Percentiles rank a stretch among this genome's conserved stretches.
Evolutionary conservation across 1,284 basidiomycete genomes (phyloP).

Genomic region (Fistulinella cinereoalba): DNA sequence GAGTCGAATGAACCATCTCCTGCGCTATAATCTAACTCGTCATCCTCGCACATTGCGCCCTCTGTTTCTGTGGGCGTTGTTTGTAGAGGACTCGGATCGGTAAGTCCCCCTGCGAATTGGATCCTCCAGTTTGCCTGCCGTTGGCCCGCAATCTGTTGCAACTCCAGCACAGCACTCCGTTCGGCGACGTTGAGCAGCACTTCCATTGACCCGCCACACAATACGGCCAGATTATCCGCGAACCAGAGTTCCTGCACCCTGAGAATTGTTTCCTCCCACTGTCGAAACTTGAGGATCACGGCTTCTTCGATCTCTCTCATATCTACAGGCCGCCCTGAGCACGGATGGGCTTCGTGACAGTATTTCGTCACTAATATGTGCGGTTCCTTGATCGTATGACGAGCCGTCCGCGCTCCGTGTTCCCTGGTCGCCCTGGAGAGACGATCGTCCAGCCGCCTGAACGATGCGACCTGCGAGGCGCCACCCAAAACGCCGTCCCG

Average conservation of each 20-base stretch:
- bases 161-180: slow-evolving; percentile 31
- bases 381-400: slow-evolving; percentile 32
- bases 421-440: slow-evolving; percentile 34
- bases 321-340: slow-evolving; percentile 41
- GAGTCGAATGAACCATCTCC: slow-evolving; percentile 28
- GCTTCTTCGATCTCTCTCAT: slow-evolving; percentile 49
- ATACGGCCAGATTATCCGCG: slow-evolving; percentile 48
- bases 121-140: slow-evolving; percentile 29
- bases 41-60: slow-evolving; percentile 14
- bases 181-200: slow-evolving; percentile 51
- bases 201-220: slow-evolving; percentile 73
- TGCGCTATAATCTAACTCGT: slow-evolving; percentile 14
- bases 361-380: slow-evolving; percentile 56
- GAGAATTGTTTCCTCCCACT: slow-evolving; percentile 48
- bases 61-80: slow-evolving; percentile 5
- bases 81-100: slow-evolving; percentile 2
- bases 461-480: slow-evolving; percentile 73
- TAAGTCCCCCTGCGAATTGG: slow-evolving; percentile 16
- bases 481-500: slow-evolving; percentile 60
- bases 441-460: slow-evolving; percentile 47
- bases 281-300: slow-evolving; percentile 54
- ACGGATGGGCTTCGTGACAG: slow-evolving; percentile 49
- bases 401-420: slow-evolving; percentile 33
- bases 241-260: slow-evolving; percentile 71
- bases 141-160: slow-evolving; percentile 22